Evolutionary conservation across 768 basidiomycete genomes (phyloP).

Genomic region (Gloeostereum incarnatum): DNA sequence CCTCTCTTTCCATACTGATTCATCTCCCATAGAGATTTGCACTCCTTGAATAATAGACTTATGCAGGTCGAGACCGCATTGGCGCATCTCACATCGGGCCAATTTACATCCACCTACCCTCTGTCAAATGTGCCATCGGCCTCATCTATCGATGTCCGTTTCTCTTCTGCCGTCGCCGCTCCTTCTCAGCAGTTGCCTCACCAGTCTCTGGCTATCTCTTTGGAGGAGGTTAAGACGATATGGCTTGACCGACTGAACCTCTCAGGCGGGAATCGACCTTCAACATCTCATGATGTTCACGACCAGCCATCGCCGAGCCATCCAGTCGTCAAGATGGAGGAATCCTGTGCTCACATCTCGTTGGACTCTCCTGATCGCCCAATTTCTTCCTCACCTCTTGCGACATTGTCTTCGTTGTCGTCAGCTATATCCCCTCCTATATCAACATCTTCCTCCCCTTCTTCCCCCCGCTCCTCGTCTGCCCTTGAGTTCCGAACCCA

Average conservation of each 20-base stretch:
- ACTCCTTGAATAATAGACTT: slow-evolving; percentile 75
- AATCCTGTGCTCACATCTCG: slow-evolving; percentile 9
- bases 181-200: slow-evolving; percentile 25
- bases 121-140: slow-evolving; percentile 2
- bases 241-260: slow-evolving; percentile 52
- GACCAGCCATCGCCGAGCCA: background rate
- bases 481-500: slow-evolving; percentile 1
- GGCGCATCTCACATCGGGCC: slow-evolving; percentile 35
- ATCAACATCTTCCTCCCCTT: slow-evolving; percentile 1
- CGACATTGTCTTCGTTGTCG: slow-evolving; percentile 11
- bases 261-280: slow-evolving; percentile 13
- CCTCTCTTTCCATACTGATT: background rate
- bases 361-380: background rate
- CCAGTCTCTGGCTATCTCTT: slow-evolving; percentile 37
- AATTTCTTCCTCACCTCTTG: too few species aligned
- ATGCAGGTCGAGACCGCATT: slow-evolving; percentile 59
- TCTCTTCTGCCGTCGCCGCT: slow-evolving; percentile 12
- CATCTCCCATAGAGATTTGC: slow-evolving; percentile 75
- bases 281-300: background rate
- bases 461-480: slow-evolving; percentile 6
- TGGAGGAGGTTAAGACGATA: slow-evolving; percentile 48
- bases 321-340: slow-evolving; percentile 6
- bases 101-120: slow-evolving; percentile 12
- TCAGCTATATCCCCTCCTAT: slow-evolving; percentile 1
- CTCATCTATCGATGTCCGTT: background rate